These are phyloP conservation scores for Cystobasidium sp. DNA, from an alignment of 1,284 basidiomycete species.

Conservation along the genomic window DNA sequence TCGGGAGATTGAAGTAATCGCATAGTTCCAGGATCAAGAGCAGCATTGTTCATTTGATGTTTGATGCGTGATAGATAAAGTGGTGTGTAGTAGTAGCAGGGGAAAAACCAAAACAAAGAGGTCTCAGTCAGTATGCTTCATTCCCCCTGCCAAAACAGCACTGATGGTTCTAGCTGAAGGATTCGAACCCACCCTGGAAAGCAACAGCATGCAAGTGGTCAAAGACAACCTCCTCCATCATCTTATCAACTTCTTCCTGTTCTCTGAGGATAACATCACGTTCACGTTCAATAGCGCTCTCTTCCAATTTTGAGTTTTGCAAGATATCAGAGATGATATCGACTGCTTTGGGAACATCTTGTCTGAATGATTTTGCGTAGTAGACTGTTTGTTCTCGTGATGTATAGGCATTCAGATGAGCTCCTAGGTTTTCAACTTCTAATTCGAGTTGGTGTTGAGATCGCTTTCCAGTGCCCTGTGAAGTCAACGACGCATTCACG, in stretches of 20 bases:
- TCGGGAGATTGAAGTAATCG: background rate
- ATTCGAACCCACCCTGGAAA: constrained; percentile 74
- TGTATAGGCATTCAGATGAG: constrained; percentile 97
- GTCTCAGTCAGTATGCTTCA: too few relatives aligned
- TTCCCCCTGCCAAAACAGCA: too few relatives aligned
- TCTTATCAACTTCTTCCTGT: constrained; percentile 99
- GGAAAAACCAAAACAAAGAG: too few relatives aligned
- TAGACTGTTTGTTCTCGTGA: constrained; percentile 99
- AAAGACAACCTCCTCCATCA: constrained; percentile 97
- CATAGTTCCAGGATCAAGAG: background rate
- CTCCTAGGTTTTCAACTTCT: constrained; percentile 97
- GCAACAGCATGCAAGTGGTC: constrained; percentile 97
- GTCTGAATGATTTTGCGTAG: constrained; percentile 98
- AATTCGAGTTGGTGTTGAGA: constrained; percentile 91
- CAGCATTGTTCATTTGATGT: background rate
- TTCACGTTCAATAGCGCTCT: constrained; percentile 87
- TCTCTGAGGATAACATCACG: constrained; percentile 96
- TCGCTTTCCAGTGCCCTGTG: constrained; percentile 86
- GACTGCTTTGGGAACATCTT: constrained; percentile 88
- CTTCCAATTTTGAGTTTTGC: constrained; percentile 95
- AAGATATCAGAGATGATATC: constrained; percentile 99
- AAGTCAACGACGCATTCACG: too few relatives aligned
- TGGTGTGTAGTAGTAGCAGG: too few relatives aligned
- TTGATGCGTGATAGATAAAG: background rate
- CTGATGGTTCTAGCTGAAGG: too few relatives aligned